phyloP scores from a whole-genome alignment of 2,329 filamentous ascomycete genomes.

The Ascochyta clinopodiicola region DNA sequence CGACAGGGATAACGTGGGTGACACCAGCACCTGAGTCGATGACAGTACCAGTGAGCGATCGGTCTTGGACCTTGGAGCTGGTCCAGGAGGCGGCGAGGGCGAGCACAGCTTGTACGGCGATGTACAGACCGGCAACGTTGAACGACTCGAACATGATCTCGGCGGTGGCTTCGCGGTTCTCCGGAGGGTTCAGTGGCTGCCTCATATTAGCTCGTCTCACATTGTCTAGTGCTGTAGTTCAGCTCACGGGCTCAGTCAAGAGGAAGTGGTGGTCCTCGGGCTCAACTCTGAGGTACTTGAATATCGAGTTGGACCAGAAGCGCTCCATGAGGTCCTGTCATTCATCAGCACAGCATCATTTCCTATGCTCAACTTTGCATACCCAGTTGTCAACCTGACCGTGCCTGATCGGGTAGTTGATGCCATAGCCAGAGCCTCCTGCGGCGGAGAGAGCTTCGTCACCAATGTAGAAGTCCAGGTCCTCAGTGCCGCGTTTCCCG shows the following conservation, averaged over 20 bases:
- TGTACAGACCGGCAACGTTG: conserved; percentile 98
- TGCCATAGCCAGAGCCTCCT: conserved; percentile 86
- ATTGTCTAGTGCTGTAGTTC: not conserved
- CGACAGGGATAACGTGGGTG: conserved; percentile 97
- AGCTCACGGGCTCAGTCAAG: conserved; percentile 87
- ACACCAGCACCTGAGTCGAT: conserved; percentile 99
- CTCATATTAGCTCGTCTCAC: conserved; percentile 18
- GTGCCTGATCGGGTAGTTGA: conserved; percentile 97
- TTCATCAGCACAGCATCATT: conserved; percentile 18
- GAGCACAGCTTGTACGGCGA: conserved; percentile 96
- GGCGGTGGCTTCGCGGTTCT: conserved; percentile 98
- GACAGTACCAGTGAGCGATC: conserved; percentile 94
- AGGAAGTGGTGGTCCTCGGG: conserved; percentile 99
- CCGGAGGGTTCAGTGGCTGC: conserved; percentile 93
- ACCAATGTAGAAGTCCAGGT: conserved; percentile 98
- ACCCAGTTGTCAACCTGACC: conserved; percentile 99
- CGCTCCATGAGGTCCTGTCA: conserved; percentile 95
- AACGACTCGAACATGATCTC: conserved; percentile 99
- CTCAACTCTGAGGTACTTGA: conserved; percentile 98
- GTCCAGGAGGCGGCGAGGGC: conserved; percentile 98
- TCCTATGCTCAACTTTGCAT: conserved; percentile 37
- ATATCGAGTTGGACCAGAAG: conserved; percentile 99
- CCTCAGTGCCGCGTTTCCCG: conserved; percentile 93
- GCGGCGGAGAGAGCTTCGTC: conserved; percentile 90
- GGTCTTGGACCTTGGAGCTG: conserved; percentile 94